Conservation (phyloP, 2,329 filamentous ascomycete species). For the Xylaria digitata region DNA sequence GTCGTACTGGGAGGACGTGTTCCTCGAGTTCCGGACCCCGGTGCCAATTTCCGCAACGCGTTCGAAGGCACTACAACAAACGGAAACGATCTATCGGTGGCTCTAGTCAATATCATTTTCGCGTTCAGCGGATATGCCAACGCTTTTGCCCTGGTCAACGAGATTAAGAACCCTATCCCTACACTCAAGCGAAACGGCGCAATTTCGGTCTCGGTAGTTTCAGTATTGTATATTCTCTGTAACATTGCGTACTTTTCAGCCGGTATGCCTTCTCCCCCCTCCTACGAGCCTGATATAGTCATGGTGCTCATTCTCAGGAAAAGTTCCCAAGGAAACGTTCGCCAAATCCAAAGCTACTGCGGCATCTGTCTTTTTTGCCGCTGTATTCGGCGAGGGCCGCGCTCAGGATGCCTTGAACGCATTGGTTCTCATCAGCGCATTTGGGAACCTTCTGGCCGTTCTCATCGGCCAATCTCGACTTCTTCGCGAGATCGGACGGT, state of each 20-base stretch:
- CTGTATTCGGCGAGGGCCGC: conserved; percentile 63
- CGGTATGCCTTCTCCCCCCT: conserved; percentile 44
- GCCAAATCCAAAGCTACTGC: conserved; percentile 62
- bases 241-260: conserved; percentile 71
- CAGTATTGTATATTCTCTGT: conserved; percentile 66
- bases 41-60: conserved; percentile 64
- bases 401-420: conserved; percentile 66
- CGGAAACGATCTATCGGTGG: conserved; percentile 63
- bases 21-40: conserved; percentile 61
- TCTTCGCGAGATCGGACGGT: conserved; percentile 69
- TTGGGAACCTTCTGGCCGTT: conserved; percentile 68
- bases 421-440: conserved; percentile 66
- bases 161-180: conserved; percentile 66
- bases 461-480: conserved; percentile 66
- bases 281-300: conserved; percentile 25
- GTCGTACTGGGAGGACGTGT: conserved; percentile 70
- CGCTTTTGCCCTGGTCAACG: conserved; percentile 70
- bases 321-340: conserved; percentile 64
- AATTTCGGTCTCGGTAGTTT: conserved; percentile 62
- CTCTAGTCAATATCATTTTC: conserved; percentile 69
- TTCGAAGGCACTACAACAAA: conserved; percentile 62
- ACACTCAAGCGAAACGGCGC: conserved; percentile 64
- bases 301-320: conserved; percentile 11
- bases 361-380: conserved; percentile 67
- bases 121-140: conserved; percentile 68